A percentile compares a stretch with the other conserved stretches of the same genome.
phyloP scores from a whole-genome alignment of 2,329 filamentous ascomycete genomes.

The Fusarium domesticum region DNA sequence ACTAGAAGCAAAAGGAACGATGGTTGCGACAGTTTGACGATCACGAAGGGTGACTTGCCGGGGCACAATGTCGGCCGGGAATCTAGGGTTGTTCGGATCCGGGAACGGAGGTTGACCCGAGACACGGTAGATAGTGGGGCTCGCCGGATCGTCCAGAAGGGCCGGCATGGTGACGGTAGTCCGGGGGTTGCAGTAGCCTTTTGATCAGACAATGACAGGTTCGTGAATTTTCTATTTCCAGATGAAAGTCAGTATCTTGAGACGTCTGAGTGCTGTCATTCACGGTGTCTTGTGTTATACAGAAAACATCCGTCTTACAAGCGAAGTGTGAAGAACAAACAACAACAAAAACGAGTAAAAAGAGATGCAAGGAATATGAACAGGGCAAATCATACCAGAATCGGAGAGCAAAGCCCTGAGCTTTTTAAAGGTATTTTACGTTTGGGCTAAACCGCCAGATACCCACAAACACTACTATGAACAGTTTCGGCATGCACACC shows the following conservation, averaged over 20 bases:
- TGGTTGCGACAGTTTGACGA: conserved; percentile 76
- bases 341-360: neutral
- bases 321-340: neutral
- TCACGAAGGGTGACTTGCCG: conserved; percentile 80
- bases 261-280: neutral
- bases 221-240: neutral
- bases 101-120: conserved; percentile 66
- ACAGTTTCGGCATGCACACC: neutral
- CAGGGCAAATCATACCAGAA: neutral
- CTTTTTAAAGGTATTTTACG: neutral
- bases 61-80: conserved; percentile 67
- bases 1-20: conserved; percentile 77
- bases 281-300: neutral
- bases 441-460: neutral
- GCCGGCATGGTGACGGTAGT: conserved; percentile 60
- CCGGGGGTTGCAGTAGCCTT: conserved; percentile 4
- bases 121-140: conserved; percentile 66
- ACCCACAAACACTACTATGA: neutral
- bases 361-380: neutral
- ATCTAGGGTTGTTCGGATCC: conserved; percentile 55
- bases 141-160: conserved; percentile 72
- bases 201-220: conserved; percentile 5
- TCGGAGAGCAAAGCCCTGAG: neutral
- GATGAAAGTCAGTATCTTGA: neutral
- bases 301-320: neutral